A percentile compares a stretch with the other conserved stretches of the same genome.
phyloP scores from a whole-genome alignment of 805 yeast genomes.

The Saccharomycopsis microspora region DNA sequence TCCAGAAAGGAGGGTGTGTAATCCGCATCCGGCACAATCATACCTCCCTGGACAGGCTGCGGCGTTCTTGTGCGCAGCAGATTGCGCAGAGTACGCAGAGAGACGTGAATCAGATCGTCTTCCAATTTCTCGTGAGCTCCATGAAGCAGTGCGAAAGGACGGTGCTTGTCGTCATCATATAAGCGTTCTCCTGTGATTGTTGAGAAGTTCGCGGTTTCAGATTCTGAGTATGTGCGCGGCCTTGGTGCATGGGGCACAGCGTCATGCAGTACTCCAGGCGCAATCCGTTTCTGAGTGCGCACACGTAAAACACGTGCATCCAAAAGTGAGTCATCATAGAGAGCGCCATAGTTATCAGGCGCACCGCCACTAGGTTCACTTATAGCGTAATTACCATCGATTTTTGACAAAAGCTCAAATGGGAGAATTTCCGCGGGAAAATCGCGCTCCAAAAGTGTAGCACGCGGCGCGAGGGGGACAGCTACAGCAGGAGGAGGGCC shows the following conservation, averaged over 20 bases:
- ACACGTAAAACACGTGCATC: conserved; percentile 7
- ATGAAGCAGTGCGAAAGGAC: conserved; percentile 26
- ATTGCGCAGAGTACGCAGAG: too few species aligned
- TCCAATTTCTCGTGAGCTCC: conserved; percentile 12
- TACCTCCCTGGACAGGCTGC: conserved; percentile 15
- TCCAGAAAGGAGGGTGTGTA: conserved; percentile 11
- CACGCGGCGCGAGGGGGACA: neutral
- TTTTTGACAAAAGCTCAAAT: conserved; percentile 14
- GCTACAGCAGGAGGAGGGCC: neutral
- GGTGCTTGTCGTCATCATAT: conserved; percentile 39
- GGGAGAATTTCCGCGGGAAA: conserved; percentile 17
- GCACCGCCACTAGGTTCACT: conserved; percentile 3
- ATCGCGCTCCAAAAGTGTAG: conserved; percentile 16
- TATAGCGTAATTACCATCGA: conserved; percentile 13
- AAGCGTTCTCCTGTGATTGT: conserved; percentile 40
- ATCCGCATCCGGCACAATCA: conserved; percentile 16
- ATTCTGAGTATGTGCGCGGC: conserved; percentile 47
- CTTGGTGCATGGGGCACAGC: neutral
- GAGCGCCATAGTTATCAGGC: conserved; percentile 7
- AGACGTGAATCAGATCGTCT: conserved; percentile 14
- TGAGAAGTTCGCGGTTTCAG: conserved; percentile 51
- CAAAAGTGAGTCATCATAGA: conserved; percentile 2
- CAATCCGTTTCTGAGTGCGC: conserved; percentile 4
- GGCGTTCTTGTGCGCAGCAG: too few species aligned
- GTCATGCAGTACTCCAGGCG: too few species aligned